A percentile compares a stretch with the other conserved stretches of the same genome.
phyloP scores from a whole-genome alignment of 2,329 filamentous ascomycete species.

The Aspergillus candidus region DNA sequence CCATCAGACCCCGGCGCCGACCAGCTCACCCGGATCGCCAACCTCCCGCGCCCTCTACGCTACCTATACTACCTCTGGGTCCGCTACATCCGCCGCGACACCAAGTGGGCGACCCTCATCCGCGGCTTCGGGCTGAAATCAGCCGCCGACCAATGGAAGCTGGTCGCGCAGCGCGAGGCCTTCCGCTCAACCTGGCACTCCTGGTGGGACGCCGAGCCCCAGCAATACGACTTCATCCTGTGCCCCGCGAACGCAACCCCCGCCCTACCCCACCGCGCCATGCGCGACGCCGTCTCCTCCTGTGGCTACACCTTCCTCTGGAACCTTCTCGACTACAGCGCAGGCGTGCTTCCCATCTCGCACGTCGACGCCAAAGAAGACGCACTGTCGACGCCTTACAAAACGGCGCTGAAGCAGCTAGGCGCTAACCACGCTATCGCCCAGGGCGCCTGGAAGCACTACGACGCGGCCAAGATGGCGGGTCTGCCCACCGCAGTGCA shows the following conservation, averaged over 20 bases:
- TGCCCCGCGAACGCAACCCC: constrained; percentile 86
- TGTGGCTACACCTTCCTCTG: constrained; percentile 94
- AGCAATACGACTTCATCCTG: constrained; percentile 72
- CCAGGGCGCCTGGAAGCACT: constrained; percentile 75
- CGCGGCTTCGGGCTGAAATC: constrained; percentile 67
- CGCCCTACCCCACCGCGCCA: constrained; percentile 77
- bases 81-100: constrained; percentile 71
- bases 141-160: constrained; percentile 73
- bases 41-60: constrained; percentile 65
- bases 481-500: constrained; percentile 83
- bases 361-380: constrained; percentile 69
- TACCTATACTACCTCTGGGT: constrained; percentile 87
- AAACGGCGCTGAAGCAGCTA: constrained; percentile 27
- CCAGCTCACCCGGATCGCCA: constrained; percentile 69
- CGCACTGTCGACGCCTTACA: constrained; percentile 53
- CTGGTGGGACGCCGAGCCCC: constrained; percentile 69
- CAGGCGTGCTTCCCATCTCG: constrained; percentile 76
- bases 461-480: constrained; percentile 76
- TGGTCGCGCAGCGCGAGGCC: constrained; percentile 68
- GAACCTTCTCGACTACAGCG: constrained; percentile 84
- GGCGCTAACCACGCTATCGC: constrained; percentile 69
- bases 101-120: constrained; percentile 71
- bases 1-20: constrained; percentile 70
- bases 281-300: constrained; percentile 76
- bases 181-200: constrained; percentile 74